Evolutionary conservation across 148 eudicot species (phyloP).

Genomic region (Hydrangea macrophylla): DNA sequence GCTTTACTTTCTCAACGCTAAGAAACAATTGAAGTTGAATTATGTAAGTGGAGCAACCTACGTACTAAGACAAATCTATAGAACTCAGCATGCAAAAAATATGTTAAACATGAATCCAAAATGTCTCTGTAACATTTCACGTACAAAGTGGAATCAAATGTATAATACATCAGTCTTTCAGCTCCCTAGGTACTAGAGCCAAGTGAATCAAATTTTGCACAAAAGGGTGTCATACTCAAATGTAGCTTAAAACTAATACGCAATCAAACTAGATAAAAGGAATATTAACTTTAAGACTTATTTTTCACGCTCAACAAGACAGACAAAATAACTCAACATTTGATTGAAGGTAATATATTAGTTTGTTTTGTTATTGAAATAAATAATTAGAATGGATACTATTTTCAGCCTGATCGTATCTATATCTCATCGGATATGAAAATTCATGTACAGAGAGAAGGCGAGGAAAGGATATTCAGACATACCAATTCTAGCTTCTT

Average conservation of each 20-base stretch:
- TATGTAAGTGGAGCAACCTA: not conserved
- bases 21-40: no score
- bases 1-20: no score
- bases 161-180: not conserved
- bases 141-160: not conserved
- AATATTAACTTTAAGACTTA: not conserved
- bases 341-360: not conserved
- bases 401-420: not conserved
- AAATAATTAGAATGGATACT: not conserved
- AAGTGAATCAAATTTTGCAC: not conserved
- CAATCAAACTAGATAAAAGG: not conserved
- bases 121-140: not conserved
- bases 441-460: not conserved
- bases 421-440: conserved; percentile 1
- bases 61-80: not conserved
- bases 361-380: not conserved
- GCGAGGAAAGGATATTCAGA: conserved; percentile 5
- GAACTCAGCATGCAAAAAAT: not conserved
- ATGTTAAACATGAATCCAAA: not conserved
- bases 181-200: not conserved
- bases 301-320: no score
- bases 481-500: conserved; percentile 31
- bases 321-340: no score
- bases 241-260: not conserved
- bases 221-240: not conserved